These are phyloP conservation scores for Stagonosporopsis cucurbitacearum DNA, from an alignment of 2,329 filamentous ascomycete species.

Conservation along the genomic window DNA sequence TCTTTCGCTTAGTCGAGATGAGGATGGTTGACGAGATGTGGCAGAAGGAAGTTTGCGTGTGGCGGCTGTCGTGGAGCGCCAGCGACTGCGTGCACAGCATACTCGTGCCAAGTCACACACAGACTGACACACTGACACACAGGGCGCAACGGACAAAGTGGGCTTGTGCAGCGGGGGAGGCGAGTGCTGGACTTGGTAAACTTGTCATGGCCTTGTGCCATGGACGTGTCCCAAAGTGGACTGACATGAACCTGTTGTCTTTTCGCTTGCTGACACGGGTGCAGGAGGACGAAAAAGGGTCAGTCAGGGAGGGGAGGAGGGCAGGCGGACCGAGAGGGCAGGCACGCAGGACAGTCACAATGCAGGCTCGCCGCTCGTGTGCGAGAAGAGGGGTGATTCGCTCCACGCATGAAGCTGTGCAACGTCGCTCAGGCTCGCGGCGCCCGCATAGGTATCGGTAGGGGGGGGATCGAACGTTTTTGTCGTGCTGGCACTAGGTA, in stretches of 20 bases:
- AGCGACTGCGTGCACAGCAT: constrained; percentile 25
- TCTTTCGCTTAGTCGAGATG: too few relatives aligned
- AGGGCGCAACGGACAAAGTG: constrained; percentile 8
- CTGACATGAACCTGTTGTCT: constrained; percentile 23
- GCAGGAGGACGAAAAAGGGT: constrained; percentile 30
- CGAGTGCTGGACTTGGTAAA: too few relatives aligned
- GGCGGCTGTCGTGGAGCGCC: constrained; percentile 34
- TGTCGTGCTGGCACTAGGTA: constrained; percentile 39
- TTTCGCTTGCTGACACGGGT: constrained; percentile 20
- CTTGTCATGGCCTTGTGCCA: constrained; percentile 14
- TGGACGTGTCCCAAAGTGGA: constrained; percentile 14
- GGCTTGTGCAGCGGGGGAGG: constrained; percentile 3
- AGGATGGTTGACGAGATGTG: neutral
- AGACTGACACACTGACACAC: too few relatives aligned
- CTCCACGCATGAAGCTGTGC: constrained; percentile 27
- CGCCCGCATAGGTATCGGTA: too few relatives aligned
- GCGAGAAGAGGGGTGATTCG: constrained; percentile 30
- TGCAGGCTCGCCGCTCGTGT: too few relatives aligned
- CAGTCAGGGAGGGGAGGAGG: constrained; percentile 22
- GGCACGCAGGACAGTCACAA: too few relatives aligned
- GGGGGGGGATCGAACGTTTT: constrained; percentile 20
- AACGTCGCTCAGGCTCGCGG: constrained; percentile 23
- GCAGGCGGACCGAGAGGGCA: too few relatives aligned
- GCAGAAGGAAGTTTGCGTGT: constrained; percentile 19
- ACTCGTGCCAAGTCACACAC: constrained; percentile 18